Evolutionary conservation across 1,284 basidiomycete species (phyloP).

Genomic region (Fomitopsis schrenkii): DNA sequence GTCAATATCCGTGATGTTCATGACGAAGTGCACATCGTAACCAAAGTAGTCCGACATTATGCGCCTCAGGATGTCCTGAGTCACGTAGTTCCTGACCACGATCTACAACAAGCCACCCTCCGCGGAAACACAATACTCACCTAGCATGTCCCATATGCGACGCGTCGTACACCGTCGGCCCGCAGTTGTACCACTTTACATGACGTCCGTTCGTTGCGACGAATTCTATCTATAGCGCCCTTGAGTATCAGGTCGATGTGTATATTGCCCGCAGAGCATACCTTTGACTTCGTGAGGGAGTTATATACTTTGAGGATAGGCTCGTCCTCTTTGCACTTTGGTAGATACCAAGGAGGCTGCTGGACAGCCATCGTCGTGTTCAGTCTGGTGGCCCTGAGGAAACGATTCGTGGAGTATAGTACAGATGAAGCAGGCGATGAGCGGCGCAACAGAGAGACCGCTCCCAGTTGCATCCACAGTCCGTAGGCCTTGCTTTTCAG

Average conservation of each 20-base stretch:
- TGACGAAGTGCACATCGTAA: constrained; percentile 97
- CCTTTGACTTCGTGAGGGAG: constrained; percentile 91
- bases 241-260: constrained; percentile 4
- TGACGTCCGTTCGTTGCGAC: constrained; percentile 76
- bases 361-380: constrained; percentile 31
- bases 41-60: constrained; percentile 96
- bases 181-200: constrained; percentile 99
- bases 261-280: constrained; percentile 27
- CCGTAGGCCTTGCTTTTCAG: not conserved
- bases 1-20: constrained; percentile 99
- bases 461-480: not conserved
- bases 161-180: constrained; percentile 99
- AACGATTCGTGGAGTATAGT: not conserved
- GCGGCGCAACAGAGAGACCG: not conserved
- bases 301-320: constrained; percentile 88
- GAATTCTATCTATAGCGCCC: constrained; percentile 66
- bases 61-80: constrained; percentile 92
- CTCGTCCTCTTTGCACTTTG: constrained; percentile 44
- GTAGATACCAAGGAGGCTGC: constrained; percentile 56
- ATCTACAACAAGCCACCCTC: not conserved
- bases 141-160: constrained; percentile 99
- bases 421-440: not conserved
- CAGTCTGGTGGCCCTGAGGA: not conserved
- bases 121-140: constrained; percentile 37
- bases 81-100: constrained; percentile 82